A percentile compares a stretch with the other conserved stretches of the same genome.
Evolutionary conservation across 2,329 filamentous ascomycete species (phyloP).

Genomic region (Xylaria sp.): DNA sequence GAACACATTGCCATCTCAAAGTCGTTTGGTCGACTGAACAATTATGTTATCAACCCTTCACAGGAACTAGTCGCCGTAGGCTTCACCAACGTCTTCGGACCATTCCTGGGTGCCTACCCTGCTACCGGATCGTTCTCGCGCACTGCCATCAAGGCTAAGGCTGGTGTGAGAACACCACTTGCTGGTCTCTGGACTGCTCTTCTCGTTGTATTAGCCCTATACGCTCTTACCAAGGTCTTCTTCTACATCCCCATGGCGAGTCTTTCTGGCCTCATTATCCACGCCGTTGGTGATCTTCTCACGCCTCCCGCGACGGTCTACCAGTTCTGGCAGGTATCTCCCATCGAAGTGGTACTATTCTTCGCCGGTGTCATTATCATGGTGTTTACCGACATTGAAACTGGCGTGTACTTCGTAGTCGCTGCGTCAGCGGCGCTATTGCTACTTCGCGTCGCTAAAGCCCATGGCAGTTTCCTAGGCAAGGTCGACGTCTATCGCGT

Average conservation of each 20-base stretch:
- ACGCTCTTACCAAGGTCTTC: constrained; percentile 82
- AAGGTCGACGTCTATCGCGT: constrained; percentile 71
- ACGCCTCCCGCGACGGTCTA: constrained; percentile 83
- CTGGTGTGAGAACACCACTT: constrained; percentile 84
- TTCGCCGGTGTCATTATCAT: constrained; percentile 84
- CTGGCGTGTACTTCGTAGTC: constrained; percentile 85
- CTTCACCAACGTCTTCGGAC: constrained; percentile 74
- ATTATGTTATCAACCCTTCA: constrained; percentile 78
- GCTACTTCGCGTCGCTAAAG: constrained; percentile 79
- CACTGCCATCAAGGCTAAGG: constrained; percentile 94
- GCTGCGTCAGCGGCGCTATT: constrained; percentile 71
- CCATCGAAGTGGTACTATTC: constrained; percentile 83
- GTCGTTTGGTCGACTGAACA: constrained; percentile 79
- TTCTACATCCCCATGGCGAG: constrained; percentile 83
- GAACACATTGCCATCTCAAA: constrained; percentile 87
- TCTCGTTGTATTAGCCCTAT: constrained; percentile 82
- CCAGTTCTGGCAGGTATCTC: constrained; percentile 86
- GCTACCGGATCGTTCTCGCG: constrained; percentile 90
- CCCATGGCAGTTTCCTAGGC: constrained; percentile 78
- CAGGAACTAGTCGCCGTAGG: constrained; percentile 82
- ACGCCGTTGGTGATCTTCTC: constrained; percentile 85
- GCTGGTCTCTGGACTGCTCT: constrained; percentile 84
- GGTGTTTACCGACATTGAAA: constrained; percentile 80
- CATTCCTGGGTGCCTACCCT: constrained; percentile 82
- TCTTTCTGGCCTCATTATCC: constrained; percentile 85